Percentiles rank a stretch among this genome's conserved stretches.
phyloP scores from a whole-genome alignment of 2,329 filamentous ascomycete genomes.

The Tolypocladium guangdongense region DNA sequence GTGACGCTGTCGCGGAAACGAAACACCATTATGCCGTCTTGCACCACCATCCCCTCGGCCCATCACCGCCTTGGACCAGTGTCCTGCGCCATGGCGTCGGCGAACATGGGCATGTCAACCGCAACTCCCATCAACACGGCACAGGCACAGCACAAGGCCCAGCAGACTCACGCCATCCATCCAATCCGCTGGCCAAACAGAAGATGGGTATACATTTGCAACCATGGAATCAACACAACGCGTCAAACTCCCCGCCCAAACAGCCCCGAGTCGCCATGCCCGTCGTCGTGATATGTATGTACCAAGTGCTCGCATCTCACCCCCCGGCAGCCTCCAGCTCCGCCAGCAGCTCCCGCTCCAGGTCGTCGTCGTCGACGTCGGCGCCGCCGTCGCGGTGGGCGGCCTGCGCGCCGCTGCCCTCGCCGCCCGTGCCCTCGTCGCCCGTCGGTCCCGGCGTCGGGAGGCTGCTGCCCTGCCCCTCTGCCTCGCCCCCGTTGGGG shows the following conservation, averaged over 20 bases:
- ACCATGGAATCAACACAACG: neutral
- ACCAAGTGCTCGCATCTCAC: constrained; percentile 2
- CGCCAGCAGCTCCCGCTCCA: constrained; percentile 53
- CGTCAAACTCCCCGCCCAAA: neutral
- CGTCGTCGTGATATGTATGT: neutral
- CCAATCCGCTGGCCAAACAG: neutral
- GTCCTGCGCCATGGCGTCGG: too few species aligned
- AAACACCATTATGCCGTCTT: neutral
- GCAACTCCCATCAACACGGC: too few species aligned
- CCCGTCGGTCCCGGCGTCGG: constrained; percentile 28
- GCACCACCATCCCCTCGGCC: too few species aligned
- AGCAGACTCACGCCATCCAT: neutral
- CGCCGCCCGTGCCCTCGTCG: constrained; percentile 13
- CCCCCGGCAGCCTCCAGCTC: constrained; percentile 37
- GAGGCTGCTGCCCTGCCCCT: constrained; percentile 23
- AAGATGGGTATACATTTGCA: neutral
- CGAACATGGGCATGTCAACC: too few species aligned
- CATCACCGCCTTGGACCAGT: too few species aligned
- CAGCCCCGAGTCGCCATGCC: neutral
- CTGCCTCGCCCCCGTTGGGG: constrained; percentile 22
- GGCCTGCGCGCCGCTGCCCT: constrained; percentile 9
- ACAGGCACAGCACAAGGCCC: neutral
- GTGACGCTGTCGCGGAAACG: neutral
- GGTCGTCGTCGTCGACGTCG: constrained; percentile 39
- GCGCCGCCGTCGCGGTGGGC: constrained; percentile 18